These are phyloP conservation scores for Podospora pseudopauciseta DNA, from an alignment of 495 filamentous ascomycete genomes.

Conservation along the genomic window DNA sequence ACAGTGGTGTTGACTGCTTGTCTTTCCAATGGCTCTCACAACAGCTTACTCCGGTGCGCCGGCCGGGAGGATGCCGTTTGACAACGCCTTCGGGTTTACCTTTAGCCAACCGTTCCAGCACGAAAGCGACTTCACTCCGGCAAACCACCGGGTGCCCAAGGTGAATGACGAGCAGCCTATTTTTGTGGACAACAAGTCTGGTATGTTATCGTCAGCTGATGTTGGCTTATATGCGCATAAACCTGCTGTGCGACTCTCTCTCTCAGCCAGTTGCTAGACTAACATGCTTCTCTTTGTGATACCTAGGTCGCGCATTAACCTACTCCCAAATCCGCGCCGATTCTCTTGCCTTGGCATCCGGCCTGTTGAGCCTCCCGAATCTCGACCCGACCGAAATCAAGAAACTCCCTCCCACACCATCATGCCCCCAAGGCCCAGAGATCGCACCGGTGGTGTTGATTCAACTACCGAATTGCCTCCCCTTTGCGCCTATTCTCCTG, in stretches of 20 bases:
- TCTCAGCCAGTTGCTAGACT: neutral
- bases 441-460: conserved; percentile 35
- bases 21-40: conserved; percentile 8
- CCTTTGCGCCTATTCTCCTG: conserved; percentile 29
- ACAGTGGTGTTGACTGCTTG: too few relatives aligned
- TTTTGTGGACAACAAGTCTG: conserved; percentile 32
- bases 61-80: conserved; percentile 23
- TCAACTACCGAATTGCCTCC: conserved; percentile 34
- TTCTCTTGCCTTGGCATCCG: conserved; percentile 24
- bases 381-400: conserved; percentile 22
- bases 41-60: conserved; percentile 22
- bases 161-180: conserved; percentile 25
- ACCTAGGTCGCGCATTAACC: conserved; percentile 28
- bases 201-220: conserved; percentile 13
- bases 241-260: neutral
- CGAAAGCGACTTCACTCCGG: conserved; percentile 23
- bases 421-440: conserved; percentile 30
- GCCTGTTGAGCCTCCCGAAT: conserved; percentile 26
- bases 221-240: neutral
- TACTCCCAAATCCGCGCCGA: conserved; percentile 26
- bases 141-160: conserved; percentile 20
- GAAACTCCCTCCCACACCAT: conserved; percentile 32
- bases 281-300: neutral
- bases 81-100: conserved; percentile 26
- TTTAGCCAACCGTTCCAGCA: conserved; percentile 31